phyloP scores from a whole-genome alignment of 2,329 filamentous ascomycete genomes.

The Cryphonectria naterciae region DNA sequence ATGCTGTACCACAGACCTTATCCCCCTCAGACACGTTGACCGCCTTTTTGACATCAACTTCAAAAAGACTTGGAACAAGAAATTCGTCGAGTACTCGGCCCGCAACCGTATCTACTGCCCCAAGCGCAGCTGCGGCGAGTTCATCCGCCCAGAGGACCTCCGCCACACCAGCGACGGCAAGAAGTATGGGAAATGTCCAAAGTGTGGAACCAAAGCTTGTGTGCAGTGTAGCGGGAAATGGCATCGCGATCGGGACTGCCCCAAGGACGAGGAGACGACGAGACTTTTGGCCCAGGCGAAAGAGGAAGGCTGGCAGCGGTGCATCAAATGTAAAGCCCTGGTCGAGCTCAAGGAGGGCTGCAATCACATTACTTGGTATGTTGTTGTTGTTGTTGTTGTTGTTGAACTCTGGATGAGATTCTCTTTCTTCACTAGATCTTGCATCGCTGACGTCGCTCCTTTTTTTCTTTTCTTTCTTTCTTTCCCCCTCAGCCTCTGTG shows the following conservation, averaged over 20 bases:
- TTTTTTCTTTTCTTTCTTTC: background rate
- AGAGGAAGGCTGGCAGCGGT: conserved; percentile 74
- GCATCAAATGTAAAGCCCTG: conserved; percentile 72
- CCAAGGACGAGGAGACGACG: conserved; percentile 69
- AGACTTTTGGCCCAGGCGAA: conserved; percentile 67
- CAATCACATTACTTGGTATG: conserved; percentile 87
- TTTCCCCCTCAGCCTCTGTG: conserved; percentile 65
- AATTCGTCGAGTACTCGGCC: conserved; percentile 76
- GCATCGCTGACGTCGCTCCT: background rate
- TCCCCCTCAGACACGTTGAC: conserved; percentile 77
- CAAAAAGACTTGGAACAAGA: conserved; percentile 80
- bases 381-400: conserved; percentile 37
- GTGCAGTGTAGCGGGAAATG: conserved; percentile 73
- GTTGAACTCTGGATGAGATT: background rate
- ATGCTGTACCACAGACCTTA: conserved; percentile 76
- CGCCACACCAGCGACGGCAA: conserved; percentile 60
- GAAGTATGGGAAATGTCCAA: conserved; percentile 70
- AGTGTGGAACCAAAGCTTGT: conserved; percentile 77
- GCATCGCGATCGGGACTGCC: conserved; percentile 72
- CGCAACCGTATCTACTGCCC: conserved; percentile 81
- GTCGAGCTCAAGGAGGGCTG: conserved; percentile 83
- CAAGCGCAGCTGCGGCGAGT: conserved; percentile 71
- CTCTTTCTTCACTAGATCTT: background rate
- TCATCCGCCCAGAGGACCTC: conserved; percentile 76
- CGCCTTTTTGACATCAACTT: conserved; percentile 73